Conservation (phyloP, 139 green algal species). For the Mesostigma viride region DNA sequence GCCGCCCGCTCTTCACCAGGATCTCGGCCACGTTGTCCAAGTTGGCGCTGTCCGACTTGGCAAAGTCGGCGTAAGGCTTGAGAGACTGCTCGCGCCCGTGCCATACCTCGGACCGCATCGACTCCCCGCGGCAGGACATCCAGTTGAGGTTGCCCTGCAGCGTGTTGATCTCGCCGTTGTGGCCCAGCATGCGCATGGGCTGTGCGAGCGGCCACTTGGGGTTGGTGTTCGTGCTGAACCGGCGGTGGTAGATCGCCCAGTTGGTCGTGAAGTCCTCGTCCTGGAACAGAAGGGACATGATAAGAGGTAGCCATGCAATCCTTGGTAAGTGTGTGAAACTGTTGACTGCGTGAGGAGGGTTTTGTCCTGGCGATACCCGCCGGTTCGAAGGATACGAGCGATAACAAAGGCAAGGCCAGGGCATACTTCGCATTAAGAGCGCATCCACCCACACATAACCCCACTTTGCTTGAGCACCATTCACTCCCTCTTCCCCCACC, state of each 20-base stretch:
- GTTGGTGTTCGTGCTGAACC: constrained; percentile 98
- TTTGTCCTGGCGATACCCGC: no score
- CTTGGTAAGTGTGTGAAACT: no score
- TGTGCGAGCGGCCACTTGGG: constrained; percentile 97
- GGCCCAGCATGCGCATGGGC: constrained; percentile 94
- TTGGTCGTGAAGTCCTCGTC: constrained; percentile 64
- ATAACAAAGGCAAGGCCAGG: no score
- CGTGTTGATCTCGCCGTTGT: constrained; percentile 99
- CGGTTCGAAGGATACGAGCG: no score
- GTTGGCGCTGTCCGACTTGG: constrained; percentile 85
- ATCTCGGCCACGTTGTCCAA: constrained; percentile 87
- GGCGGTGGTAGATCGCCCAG: constrained; percentile 97
- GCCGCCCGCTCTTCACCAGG: constrained; percentile 55
- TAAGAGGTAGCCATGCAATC: no score
- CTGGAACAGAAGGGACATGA: no score
- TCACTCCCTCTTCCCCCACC: no score
- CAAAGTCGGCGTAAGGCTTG: constrained; percentile 66
- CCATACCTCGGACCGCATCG: constrained; percentile 77
- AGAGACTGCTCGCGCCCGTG: constrained; percentile 78
- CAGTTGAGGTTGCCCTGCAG: constrained; percentile 97
- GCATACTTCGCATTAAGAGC: no score
- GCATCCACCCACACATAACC: no score
- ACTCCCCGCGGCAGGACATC: constrained; percentile 80
- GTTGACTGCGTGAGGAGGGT: no score
- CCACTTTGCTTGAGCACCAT: no score